These are phyloP conservation scores for Nelumbo lutea DNA, from an alignment of 164 flowering plant genomes.

Conservation along the genomic window DNA sequence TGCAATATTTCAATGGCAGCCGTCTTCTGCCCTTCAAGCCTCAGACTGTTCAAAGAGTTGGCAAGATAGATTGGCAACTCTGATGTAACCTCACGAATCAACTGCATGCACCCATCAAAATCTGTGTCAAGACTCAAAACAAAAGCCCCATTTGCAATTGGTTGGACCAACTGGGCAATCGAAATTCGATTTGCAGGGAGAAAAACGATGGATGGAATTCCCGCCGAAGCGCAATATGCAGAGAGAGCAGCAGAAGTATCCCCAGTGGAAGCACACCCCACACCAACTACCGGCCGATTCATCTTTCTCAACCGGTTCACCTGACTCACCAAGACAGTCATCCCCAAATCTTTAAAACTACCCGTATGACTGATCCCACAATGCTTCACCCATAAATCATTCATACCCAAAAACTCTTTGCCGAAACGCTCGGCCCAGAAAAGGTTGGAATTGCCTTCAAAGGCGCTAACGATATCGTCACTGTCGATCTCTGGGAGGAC, in stretches of 20 bases:
- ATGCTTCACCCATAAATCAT: conserved; percentile 86
- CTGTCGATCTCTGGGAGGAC: conserved; percentile 76
- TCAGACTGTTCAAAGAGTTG: conserved; percentile 77
- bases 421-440: conserved; percentile 92
- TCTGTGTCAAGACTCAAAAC: conserved; percentile 85
- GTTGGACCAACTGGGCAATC: conserved; percentile 80
- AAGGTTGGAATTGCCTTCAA: conserved; percentile 81
- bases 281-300: conserved; percentile 59
- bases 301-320: conserved; percentile 59
- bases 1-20: conserved; percentile 89
- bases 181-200: conserved; percentile 55
- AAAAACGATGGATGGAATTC: conserved; percentile 81
- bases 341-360: conserved; percentile 79
- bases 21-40: conserved; percentile 86
- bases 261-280: conserved; percentile 82
- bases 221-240: conserved; percentile 82
- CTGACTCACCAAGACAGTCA: conserved; percentile 81
- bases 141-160: conserved; percentile 79
- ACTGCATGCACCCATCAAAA: conserved; percentile 91
- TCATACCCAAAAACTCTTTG: conserved; percentile 70
- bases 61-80: conserved; percentile 88
- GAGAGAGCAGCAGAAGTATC: conserved; percentile 82
- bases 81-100: conserved; percentile 72
- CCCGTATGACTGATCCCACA: conserved; percentile 84
- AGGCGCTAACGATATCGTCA: conserved; percentile 68